A percentile compares a stretch with the other conserved stretches of the same genome.
phyloP scores from a whole-genome alignment of 2,329 filamentous ascomycete genomes.

The Fusarium incarnatum region DNA sequence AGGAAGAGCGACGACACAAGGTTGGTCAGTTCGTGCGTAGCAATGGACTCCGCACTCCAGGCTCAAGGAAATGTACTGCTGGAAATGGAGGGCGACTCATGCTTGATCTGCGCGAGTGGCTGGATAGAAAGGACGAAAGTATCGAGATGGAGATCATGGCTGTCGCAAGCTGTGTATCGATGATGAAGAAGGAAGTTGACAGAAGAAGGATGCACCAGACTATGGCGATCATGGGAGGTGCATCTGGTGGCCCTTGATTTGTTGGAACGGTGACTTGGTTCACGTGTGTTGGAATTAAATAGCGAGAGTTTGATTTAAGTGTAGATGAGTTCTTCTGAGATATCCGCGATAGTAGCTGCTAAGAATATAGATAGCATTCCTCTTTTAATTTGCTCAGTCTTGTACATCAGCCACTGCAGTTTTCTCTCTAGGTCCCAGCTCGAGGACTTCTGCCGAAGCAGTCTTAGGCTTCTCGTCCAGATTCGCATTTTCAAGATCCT shows the following conservation, averaged over 20 bases:
- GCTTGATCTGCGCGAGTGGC: slow-evolving; percentile 56
- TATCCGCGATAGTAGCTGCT: background rate
- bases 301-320: background rate
- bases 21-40: slow-evolving; percentile 60
- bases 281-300: background rate
- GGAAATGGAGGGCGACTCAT: slow-evolving; percentile 64
- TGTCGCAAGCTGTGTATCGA: slow-evolving; percentile 67
- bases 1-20: slow-evolving; percentile 47
- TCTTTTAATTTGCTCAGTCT: slow-evolving; percentile 12
- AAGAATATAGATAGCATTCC: background rate
- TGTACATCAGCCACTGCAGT: slow-evolving; percentile 42
- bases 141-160: slow-evolving; percentile 62
- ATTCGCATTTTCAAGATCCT: slow-evolving; percentile 51
- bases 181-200: slow-evolving; percentile 76
- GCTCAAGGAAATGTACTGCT: slow-evolving; percentile 53
- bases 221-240: slow-evolving; percentile 55
- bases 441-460: slow-evolving; percentile 38
- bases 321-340: background rate
- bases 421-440: slow-evolving; percentile 42
- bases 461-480: slow-evolving; percentile 46
- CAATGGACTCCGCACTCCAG: slow-evolving; percentile 54
- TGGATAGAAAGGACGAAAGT: slow-evolving; percentile 49
- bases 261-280: background rate
- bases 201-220: slow-evolving; percentile 64
- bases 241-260: slow-evolving; percentile 19